Base-by-base conservation (phyloP, 257 asterid genomes). In the Marsdenia floribunda region DNA sequence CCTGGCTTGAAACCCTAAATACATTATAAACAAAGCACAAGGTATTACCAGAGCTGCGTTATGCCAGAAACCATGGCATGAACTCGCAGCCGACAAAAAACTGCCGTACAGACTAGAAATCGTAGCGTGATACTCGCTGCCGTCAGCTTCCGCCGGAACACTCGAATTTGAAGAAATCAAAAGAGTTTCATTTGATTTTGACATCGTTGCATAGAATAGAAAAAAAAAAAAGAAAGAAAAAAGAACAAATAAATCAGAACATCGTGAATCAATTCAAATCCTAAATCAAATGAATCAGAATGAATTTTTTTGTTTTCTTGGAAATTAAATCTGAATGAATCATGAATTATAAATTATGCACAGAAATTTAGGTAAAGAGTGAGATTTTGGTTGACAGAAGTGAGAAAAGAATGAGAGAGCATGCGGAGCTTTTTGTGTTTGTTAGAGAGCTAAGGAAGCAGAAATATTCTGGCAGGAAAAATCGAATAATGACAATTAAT, bases 31-130 rank as follows among this genome's bases (percentile, higher is more conserved):
- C 80, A 94, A 73, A 76, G 82, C 91, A 68, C 92, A 82, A n/a
- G 97, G 91, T 33, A 92, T 82, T 67, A 94, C 88, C 68, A 94
- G 87, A 75, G 90, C 83, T 0, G 92, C 90, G 24, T 87, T 88
- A 79, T 89, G 91, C 95, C 90, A 92, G 82, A 94, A 87, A 33
- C 90, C 82, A 80, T 79, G 89, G 86, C 98, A 91, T 19, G 70
- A 21, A 47, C 50, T 72, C 8, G 85, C 80, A 5, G 71, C 71
- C 18, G 80, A 66, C 33, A 66, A 21, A 35, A 35, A 46, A n/a
- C 57, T 29, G 82, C 66, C 80, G 84, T 83, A 68, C 83, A 83
- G 86, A 71, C 79, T 81, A 24, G 84, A 75, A 63, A 82, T 72
- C 29, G 37, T 21, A 19, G 68, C 53, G 35, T 59, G 76, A 65